phyloP scores from a whole-genome alignment of 1,284 basidiomycete genomes.

The Ustilago lituana region DNA sequence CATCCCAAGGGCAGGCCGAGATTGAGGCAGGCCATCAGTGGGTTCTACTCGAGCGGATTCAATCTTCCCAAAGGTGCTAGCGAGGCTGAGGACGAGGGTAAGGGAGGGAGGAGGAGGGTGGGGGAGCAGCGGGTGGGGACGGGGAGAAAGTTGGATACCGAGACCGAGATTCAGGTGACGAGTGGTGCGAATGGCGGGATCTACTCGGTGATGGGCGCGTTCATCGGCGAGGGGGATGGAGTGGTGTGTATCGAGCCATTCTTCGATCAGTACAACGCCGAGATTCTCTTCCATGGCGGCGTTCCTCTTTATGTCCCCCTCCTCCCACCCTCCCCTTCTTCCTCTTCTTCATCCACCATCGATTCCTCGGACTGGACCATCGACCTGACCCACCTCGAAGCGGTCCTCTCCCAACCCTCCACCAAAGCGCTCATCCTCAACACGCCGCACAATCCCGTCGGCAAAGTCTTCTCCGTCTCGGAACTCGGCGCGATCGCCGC shows the following conservation, averaged over 20 bases:
- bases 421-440: constrained; percentile 73
- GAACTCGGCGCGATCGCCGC: constrained; percentile 86
- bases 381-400: constrained; percentile 74
- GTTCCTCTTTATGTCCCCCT: constrained; percentile 93
- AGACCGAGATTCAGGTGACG: constrained; percentile 89
- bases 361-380: constrained; percentile 69
- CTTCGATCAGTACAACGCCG: constrained; percentile 87
- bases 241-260: constrained; percentile 96
- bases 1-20: constrained; percentile 62
- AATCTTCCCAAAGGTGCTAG: constrained; percentile 31
- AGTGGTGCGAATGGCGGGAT: constrained; percentile 79
- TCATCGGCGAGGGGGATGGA: constrained; percentile 75
- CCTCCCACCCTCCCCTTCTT: constrained; percentile 75
- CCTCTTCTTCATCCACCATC: constrained; percentile 11
- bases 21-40: constrained; percentile 56
- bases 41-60: constrained; percentile 48
- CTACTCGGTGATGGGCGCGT: constrained; percentile 59
- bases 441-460: constrained; percentile 79
- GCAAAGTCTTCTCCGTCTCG: constrained; percentile 84
- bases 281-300: constrained; percentile 72
- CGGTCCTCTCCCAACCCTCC: constrained; percentile 80
- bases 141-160: constrained; percentile 79
- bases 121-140: constrained; percentile 50
- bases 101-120: not conserved
- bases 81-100: constrained; percentile 44